Evolutionary conservation across 2,329 filamentous ascomycete species (phyloP), one percentile per base, ranked within the genome.

Genomic region (Cadophora gregata): DNA sequence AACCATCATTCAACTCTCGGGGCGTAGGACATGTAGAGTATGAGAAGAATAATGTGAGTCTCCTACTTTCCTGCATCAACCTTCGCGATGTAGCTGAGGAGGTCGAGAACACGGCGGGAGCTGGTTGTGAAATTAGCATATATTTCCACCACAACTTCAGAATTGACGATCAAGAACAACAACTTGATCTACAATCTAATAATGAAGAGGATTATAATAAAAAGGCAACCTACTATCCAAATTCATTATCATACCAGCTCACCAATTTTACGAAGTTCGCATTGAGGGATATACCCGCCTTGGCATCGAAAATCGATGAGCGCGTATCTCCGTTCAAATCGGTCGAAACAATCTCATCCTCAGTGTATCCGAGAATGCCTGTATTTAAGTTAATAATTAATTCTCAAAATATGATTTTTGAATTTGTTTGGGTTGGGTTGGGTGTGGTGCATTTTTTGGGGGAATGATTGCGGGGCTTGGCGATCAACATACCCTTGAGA

Each of bases 231-330:
- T 47, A 47, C 42, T 47, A 98, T 79, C 94, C 96, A 93, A 94
- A 97, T 89, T 98, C 95, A 88, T 98, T 98, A 88, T 97, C 93
- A 85, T 97, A 97, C 95, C 96, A 98, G 78, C 97, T 97, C 96
- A 76, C 91, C 14, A 99, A 88, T 92, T 99, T 99, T 88, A 97
- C 90, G 82, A 98, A 98, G 90, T 97, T 94, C 79, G 93, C 84
- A 90, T 98, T 99, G 77, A 99, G 91, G 74, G 94, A 92, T 84
- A 99, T 98, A 88, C 96, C 96, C 70, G 96, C 96, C 91, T 97
- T 97, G 82, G 93, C 94, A 82, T 99, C 96, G 84, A 99, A 97
- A 88, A 98, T 97, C 85, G 94, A 97, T 75, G 94, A 97, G 89
- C 89, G 83, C 81, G 85, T 87, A 87, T 98, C 92, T 82, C 96